Evolutionary conservation across 805 yeast species (phyloP).

Genomic region (Saccharomycopsis amapae): DNA sequence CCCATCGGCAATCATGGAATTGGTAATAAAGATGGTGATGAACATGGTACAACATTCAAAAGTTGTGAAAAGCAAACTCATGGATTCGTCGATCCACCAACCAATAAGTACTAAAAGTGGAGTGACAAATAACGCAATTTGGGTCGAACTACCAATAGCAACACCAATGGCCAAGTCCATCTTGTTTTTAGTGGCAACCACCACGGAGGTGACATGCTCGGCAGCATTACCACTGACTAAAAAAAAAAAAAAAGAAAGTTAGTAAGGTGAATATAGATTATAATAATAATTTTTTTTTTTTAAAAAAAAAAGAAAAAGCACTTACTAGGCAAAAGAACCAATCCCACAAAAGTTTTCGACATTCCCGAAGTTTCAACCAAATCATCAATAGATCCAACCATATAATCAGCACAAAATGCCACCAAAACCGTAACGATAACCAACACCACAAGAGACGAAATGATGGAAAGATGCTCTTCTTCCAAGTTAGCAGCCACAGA

Average conservation of each 20-base stretch:
- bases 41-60: conserved; percentile 91
- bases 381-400: conserved; percentile 89
- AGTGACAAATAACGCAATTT: conserved; percentile 89
- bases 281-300: too few species aligned
- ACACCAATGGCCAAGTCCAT: conserved; percentile 97
- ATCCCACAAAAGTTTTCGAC: conserved; percentile 91
- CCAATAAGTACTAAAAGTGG: conserved; percentile 92
- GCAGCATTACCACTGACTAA: conserved; percentile 98
- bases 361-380: conserved; percentile 78
- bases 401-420: conserved; percentile 85
- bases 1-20: conserved; percentile 84
- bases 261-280: too few species aligned
- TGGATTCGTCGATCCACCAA: conserved; percentile 83
- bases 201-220: conserved; percentile 93
- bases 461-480: conserved; percentile 36
- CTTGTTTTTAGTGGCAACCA: conserved; percentile 91
- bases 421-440: conserved; percentile 66
- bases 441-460: conserved; percentile 40
- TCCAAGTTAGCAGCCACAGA: conserved; percentile 24
- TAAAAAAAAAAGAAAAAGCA: too few species aligned
- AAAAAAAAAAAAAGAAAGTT: too few species aligned
- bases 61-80: conserved; percentile 86
- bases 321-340: conserved; percentile 91
- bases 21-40: conserved; percentile 80
- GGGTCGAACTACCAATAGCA: conserved; percentile 92